Conservation (phyloP, 1,284 basidiomycete species). For the Farysia itapuensis region DNA sequence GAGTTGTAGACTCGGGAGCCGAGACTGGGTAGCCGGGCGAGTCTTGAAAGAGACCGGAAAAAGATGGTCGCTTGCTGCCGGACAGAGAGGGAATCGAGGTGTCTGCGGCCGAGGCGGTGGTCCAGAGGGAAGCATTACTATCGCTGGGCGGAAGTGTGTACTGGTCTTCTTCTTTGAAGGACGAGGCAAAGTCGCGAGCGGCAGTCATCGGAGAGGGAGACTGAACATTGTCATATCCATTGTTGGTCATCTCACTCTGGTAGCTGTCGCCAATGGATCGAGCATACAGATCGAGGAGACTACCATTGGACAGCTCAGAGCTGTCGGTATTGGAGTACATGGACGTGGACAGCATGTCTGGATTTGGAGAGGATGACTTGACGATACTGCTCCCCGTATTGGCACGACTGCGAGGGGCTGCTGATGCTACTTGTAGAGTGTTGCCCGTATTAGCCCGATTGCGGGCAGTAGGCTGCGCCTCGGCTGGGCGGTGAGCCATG, state of each 20-base stretch:
- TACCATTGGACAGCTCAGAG: slow-evolving; percentile 30
- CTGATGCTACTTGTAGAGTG: too few species aligned
- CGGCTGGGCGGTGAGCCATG: too few species aligned
- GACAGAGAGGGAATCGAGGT: slow-evolving; percentile 1
- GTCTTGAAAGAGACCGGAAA: slow-evolving; percentile 26
- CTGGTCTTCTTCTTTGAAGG: too few species aligned
- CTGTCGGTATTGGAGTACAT: slow-evolving; percentile 14
- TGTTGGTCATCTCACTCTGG: too few species aligned
- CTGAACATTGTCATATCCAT: too few species aligned
- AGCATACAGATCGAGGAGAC: slow-evolving; percentile 36
- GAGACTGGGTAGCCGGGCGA: too few species aligned
- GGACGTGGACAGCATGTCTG: slow-evolving; percentile 7
- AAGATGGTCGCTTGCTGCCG: slow-evolving; percentile 25
- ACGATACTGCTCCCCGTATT: slow-evolving; percentile 23
- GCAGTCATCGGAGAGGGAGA: not conserved
- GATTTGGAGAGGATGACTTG: not conserved
- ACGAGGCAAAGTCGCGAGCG: not conserved
- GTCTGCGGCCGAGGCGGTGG: slow-evolving; percentile 13
- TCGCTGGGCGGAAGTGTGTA: slow-evolving; percentile 21
- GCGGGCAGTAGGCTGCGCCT: too few species aligned
- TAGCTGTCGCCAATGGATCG: slow-evolving; percentile 8
- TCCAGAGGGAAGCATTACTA: slow-evolving; percentile 29
- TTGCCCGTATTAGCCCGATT: too few species aligned
- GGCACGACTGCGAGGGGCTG: slow-evolving; percentile 13
- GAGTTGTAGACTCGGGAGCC: too few species aligned